Evolutionary conservation across 2,329 filamentous ascomycete genomes (phyloP).

Genomic region (Fonsecaea nubica): DNA sequence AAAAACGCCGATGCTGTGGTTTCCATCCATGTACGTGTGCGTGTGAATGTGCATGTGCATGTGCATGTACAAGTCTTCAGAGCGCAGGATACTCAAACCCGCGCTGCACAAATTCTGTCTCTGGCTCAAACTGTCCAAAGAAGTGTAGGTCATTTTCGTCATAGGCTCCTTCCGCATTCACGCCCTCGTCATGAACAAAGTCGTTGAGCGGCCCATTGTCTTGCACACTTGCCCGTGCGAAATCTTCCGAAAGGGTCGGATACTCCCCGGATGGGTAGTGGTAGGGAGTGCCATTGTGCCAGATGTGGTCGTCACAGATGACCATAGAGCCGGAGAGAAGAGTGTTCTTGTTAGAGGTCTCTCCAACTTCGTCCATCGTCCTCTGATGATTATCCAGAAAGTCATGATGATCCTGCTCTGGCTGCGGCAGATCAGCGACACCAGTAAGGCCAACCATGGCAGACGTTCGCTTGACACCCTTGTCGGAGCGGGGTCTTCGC

Average conservation of each 20-base stretch:
- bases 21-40: slow-evolving; percentile 5
- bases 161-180: slow-evolving; percentile 16
- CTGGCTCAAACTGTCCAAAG: slow-evolving; percentile 31
- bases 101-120: neutral
- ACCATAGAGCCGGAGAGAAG: slow-evolving; percentile 37
- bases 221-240: slow-evolving; percentile 3
- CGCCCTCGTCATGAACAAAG: neutral
- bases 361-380: slow-evolving; percentile 1
- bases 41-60: slow-evolving; percentile 6
- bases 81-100: slow-evolving; percentile 24
- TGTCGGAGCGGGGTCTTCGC: slow-evolving; percentile 39
- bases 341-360: slow-evolving; percentile 7
- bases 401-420: neutral
- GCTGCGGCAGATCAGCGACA: slow-evolving; percentile 29
- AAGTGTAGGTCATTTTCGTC: slow-evolving; percentile 27
- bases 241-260: slow-evolving; percentile 19
- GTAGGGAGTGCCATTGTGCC: slow-evolving; percentile 35
- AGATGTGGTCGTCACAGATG: slow-evolving; percentile 36
- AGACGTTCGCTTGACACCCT: slow-evolving; percentile 35
- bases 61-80: neutral
- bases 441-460: slow-evolving; percentile 47
- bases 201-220: slow-evolving; percentile 2
- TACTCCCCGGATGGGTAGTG: slow-evolving; percentile 36
- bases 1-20: slow-evolving; percentile 1
- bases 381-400: neutral